A percentile compares a stretch with the other conserved stretches of the same genome.
phyloP scores from a whole-genome alignment of 129 eudicot species.

The Kitagawia praeruptora region DNA sequence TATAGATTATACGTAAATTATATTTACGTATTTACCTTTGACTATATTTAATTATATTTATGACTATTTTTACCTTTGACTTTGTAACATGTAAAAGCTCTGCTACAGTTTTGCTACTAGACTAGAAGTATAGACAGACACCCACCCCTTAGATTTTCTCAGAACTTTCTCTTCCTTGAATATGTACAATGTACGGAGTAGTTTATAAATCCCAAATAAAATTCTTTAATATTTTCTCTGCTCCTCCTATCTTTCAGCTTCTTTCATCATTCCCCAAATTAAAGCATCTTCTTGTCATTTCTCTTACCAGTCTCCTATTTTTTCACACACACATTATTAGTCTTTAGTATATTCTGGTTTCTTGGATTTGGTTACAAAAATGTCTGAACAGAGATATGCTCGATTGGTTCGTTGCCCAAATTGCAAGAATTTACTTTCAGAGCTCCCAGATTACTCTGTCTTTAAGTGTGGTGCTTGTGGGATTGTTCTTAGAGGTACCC shows the following conservation, averaged over 20 bases:
- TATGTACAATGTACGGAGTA: neutral
- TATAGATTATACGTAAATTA: too few species aligned
- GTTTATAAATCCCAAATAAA: neutral
- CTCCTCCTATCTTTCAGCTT: neutral
- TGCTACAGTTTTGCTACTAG: neutral
- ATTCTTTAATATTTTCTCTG: neutral
- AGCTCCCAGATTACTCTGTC: conserved; percentile 52
- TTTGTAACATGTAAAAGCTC: neutral
- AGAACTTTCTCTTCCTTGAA: neutral
- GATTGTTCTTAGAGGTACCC: conserved; percentile 68
- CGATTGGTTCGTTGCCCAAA: conserved; percentile 74
- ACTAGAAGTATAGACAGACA: neutral
- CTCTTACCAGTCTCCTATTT: neutral
- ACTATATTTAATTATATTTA: too few species aligned
- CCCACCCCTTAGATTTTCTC: neutral
- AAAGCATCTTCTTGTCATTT: neutral
- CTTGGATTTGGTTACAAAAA: conserved; percentile 8
- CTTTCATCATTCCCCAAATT: too few species aligned
- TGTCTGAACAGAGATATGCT: conserved; percentile 48
- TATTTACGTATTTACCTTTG: too few species aligned
- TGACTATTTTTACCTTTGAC: neutral
- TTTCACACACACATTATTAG: too few species aligned
- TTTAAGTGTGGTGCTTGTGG: conserved; percentile 82
- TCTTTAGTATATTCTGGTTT: neutral
- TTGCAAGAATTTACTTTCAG: conserved; percentile 59